Evolutionary conservation across 495 filamentous ascomycete genomes (phyloP).

Genomic region (Amphirosellinia nigrospora): DNA sequence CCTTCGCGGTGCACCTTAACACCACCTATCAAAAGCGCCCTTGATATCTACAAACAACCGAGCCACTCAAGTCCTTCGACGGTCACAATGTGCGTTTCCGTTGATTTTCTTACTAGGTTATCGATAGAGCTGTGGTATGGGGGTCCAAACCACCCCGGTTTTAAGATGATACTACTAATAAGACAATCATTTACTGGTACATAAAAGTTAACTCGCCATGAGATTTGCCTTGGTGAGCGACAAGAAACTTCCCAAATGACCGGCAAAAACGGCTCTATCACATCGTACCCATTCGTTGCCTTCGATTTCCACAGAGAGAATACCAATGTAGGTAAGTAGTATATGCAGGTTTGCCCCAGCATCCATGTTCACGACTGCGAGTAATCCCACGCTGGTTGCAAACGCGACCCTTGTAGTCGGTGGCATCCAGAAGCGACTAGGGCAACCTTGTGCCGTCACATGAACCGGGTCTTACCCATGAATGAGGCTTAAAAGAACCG

Average conservation of each 20-base stretch:
- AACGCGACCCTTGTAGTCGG: slow-evolving; percentile 2
- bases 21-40: slow-evolving; percentile 5
- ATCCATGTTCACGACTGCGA: slow-evolving; percentile 16
- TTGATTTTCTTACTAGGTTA: neutral
- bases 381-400: slow-evolving; percentile 4
- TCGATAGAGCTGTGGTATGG: slow-evolving; percentile 7
- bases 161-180: neutral
- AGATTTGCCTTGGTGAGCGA: neutral
- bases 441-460: neutral
- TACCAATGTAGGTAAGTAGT: no score
- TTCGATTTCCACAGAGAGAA: neutral
- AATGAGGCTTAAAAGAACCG: slow-evolving; percentile 22
- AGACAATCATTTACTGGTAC: neutral
- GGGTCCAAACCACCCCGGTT: neutral
- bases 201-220: neutral
- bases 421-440: neutral
- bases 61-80: slow-evolving; percentile 7
- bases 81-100: neutral
- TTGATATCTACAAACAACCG: slow-evolving; percentile 12
- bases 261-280: neutral
- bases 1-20: neutral
- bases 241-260: neutral
- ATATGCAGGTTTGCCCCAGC: neutral
- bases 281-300: neutral
- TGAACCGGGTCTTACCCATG: slow-evolving; percentile 2